Conservation (phyloP, 345 rosid genomes). For the Alliaria petiolata region DNA sequence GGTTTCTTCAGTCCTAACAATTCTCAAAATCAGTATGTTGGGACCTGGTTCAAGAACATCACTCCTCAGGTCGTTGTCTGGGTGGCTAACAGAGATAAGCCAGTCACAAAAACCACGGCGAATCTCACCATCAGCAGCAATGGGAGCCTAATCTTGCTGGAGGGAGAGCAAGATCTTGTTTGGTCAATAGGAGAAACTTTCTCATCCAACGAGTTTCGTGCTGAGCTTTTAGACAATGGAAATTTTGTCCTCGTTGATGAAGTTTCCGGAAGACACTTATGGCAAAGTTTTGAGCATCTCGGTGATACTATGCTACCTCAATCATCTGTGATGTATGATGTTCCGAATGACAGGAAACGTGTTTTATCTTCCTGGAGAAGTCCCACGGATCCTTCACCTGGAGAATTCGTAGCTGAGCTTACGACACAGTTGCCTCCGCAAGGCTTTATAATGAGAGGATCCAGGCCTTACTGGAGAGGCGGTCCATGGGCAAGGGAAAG, state of each 20-base stretch:
- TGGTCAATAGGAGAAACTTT: constrained; percentile 28
- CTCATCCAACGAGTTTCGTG: constrained; percentile 18
- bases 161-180: constrained; percentile 24
- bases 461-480: constrained; percentile 29
- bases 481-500: constrained; percentile 30
- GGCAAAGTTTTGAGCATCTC: constrained; percentile 36
- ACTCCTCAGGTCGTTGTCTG: constrained; percentile 34
- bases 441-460: constrained; percentile 27
- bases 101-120: constrained; percentile 28
- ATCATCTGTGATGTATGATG: constrained; percentile 26
- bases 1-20: constrained; percentile 36
- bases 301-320: constrained; percentile 28
- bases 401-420: constrained; percentile 30
- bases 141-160: constrained; percentile 28
- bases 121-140: constrained; percentile 23
- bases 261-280: constrained; percentile 3
- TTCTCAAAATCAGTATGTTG: constrained; percentile 37
- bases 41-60: constrained; percentile 45
- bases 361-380: constrained; percentile 28
- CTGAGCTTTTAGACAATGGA: constrained; percentile 27
- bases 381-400: constrained; percentile 29
- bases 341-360: background rate
- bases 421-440: constrained; percentile 30
- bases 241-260: constrained; percentile 28
- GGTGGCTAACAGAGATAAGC: constrained; percentile 53